Evolutionary conservation across 768 basidiomycete genomes (phyloP).

Genomic region (Trametes villosa): DNA sequence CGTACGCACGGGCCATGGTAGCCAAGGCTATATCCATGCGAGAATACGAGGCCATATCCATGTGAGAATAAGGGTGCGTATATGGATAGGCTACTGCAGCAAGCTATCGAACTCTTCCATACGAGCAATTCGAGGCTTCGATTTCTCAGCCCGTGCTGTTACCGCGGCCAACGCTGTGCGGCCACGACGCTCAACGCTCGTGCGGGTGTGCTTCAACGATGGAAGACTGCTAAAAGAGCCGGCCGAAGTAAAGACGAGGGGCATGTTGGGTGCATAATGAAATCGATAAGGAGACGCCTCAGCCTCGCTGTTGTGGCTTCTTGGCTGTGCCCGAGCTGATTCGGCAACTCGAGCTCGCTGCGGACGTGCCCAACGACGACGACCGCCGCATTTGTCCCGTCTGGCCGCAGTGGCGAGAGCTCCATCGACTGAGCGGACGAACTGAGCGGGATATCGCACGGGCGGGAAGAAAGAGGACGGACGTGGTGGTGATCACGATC

Average conservation of each 20-base stretch:
- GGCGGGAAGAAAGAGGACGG: no score
- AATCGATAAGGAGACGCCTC: conserved; percentile 24
- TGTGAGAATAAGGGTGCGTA: no score
- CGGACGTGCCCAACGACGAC: conserved; percentile 1
- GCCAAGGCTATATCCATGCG: no score
- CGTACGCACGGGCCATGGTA: no score
- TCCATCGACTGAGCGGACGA: no score
- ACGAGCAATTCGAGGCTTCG: background rate
- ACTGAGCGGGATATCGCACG: no score
- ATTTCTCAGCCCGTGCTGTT: background rate
- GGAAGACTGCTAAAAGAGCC: background rate
- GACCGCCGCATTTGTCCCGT: conserved; percentile 9
- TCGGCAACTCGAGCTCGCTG: conserved; percentile 1
- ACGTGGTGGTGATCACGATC: conserved; percentile 17
- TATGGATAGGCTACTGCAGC: background rate
- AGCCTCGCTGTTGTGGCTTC: background rate
- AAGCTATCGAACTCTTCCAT: background rate
- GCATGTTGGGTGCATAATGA: conserved; percentile 9
- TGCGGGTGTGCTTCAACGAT: background rate
- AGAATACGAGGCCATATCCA: no score
- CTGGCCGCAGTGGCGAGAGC: background rate
- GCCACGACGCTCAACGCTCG: background rate
- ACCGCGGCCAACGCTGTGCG: background rate
- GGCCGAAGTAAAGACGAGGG: background rate
- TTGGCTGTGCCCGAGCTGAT: conserved; percentile 1